Conservation (phyloP, 768 basidiomycete genomes). For the Asterophora parasitica region DNA sequence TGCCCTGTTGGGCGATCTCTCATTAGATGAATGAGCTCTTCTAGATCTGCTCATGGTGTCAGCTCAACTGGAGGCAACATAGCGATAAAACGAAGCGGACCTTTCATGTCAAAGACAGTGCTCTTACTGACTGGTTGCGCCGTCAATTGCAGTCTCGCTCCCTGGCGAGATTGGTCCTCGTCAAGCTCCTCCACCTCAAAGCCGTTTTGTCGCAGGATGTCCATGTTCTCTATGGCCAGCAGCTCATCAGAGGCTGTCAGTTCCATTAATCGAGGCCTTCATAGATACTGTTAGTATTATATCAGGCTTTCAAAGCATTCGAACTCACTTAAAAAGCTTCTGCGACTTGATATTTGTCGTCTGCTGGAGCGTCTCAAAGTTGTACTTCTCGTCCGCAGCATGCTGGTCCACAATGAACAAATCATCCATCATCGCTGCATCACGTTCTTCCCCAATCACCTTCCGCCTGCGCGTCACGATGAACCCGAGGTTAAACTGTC, state of each 20-base stretch:
- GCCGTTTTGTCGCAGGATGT: constrained; percentile 81
- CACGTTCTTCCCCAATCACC: constrained; percentile 1
- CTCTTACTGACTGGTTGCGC: constrained; percentile 91
- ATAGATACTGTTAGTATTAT: neutral
- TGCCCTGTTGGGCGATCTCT: constrained; percentile 71
- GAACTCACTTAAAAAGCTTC: constrained; percentile 67
- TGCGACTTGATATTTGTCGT: constrained; percentile 91
- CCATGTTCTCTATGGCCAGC: constrained; percentile 79
- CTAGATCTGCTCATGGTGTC: constrained; percentile 57
- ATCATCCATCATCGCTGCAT: constrained; percentile 56
- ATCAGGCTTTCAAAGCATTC: neutral
- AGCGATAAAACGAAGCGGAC: constrained; percentile 29
- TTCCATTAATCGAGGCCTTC: constrained; percentile 72
- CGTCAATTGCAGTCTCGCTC: constrained; percentile 52
- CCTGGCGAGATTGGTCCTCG: constrained; percentile 31
- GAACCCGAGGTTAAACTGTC: constrained; percentile 96
- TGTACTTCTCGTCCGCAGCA: constrained; percentile 97
- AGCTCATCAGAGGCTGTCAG: constrained; percentile 89
- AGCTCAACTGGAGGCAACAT: neutral
- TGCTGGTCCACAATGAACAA: constrained; percentile 97
- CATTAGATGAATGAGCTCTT: constrained; percentile 87
- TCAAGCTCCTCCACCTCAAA: constrained; percentile 73
- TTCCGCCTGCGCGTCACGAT: constrained; percentile 72
- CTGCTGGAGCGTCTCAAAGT: constrained; percentile 90
- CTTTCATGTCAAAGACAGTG: constrained; percentile 85